A percentile compares a stretch with the other conserved stretches of the same genome.
Conservation (phyloP, 2,329 filamentous ascomycete species). For the Trichoderma koningiopsis region DNA sequence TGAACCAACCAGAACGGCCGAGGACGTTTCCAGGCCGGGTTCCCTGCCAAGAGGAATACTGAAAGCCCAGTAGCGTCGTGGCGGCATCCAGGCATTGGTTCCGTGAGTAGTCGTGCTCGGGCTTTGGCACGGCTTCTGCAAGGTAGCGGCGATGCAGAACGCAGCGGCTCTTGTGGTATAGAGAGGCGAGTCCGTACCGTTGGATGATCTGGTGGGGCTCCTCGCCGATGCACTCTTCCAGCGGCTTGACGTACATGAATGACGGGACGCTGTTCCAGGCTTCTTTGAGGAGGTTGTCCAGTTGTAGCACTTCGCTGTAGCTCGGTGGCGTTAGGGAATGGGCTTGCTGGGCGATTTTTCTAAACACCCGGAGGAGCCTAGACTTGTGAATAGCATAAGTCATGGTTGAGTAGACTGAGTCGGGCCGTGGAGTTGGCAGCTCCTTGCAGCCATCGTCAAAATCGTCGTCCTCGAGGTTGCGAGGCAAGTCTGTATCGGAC, state of each 20-base stretch:
- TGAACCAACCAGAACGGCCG: constrained; percentile 56
- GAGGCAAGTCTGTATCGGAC: constrained; percentile 62
- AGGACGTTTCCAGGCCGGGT: constrained; percentile 57
- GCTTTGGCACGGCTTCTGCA: constrained; percentile 43
- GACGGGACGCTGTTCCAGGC: constrained; percentile 49
- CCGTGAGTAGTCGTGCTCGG: constrained; percentile 56
- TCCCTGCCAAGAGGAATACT: constrained; percentile 51
- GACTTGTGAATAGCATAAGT: constrained; percentile 58
- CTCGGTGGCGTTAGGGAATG: constrained; percentile 51
- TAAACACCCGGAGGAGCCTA: constrained; percentile 50
- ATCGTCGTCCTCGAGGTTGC: constrained; percentile 67
- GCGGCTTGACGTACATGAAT: constrained; percentile 51
- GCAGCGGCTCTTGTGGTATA: constrained; percentile 59
- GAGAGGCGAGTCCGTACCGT: constrained; percentile 53
- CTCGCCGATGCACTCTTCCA: constrained; percentile 54
- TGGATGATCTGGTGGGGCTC: constrained; percentile 52
- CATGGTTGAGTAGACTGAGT: constrained; percentile 61
- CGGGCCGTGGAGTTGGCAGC: constrained; percentile 59
- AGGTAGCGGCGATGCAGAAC: constrained; percentile 59
- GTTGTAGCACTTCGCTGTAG: constrained; percentile 52
- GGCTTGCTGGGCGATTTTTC: constrained; percentile 52
- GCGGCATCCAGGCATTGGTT: constrained; percentile 54
- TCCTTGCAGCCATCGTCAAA: constrained; percentile 58
- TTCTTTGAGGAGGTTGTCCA: constrained; percentile 50
- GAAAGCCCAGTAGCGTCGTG: constrained; percentile 50